Conservation (phyloP, 331 rosid genomes). For the Malus hybrid region DNA sequence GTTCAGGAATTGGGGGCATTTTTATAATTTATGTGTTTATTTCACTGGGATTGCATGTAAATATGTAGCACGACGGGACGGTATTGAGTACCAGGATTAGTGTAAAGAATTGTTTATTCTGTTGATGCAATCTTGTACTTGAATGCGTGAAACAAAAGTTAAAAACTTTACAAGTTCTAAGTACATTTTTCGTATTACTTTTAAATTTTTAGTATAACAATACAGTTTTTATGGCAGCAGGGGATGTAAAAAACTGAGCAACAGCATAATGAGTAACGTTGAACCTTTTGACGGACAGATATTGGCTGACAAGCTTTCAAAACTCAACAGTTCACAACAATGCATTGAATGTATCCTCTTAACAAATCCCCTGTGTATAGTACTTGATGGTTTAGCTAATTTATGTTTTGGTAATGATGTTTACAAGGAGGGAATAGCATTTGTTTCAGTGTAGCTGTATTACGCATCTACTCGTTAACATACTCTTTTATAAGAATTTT, state of each 20-base stretch:
- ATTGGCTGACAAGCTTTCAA: conserved; percentile 67
- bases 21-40: neutral
- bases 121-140: neutral
- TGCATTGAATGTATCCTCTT: conserved; percentile 89
- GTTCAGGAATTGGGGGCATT: neutral
- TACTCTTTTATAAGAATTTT: neutral
- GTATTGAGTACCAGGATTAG: neutral
- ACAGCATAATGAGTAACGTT: conserved; percentile 56
- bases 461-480: neutral
- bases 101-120: neutral
- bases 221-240: conserved; percentile 1
- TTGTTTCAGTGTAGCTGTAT: neutral
- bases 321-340: conserved; percentile 90
- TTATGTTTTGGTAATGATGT: neutral
- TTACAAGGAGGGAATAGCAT: neutral
- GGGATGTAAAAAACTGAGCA: conserved; percentile 31
- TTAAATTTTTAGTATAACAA: neutral
- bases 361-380: neutral
- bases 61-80: neutral
- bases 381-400: neutral
- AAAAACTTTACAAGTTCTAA: neutral
- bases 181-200: neutral
- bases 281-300: conserved; percentile 57
- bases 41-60: neutral
- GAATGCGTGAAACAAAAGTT: neutral